Evolutionary conservation across 371 early-diverging fungal genomes (phyloP), one percentile per base, ranked within the genome.

Genomic region (Mucor racemosus): DNA sequence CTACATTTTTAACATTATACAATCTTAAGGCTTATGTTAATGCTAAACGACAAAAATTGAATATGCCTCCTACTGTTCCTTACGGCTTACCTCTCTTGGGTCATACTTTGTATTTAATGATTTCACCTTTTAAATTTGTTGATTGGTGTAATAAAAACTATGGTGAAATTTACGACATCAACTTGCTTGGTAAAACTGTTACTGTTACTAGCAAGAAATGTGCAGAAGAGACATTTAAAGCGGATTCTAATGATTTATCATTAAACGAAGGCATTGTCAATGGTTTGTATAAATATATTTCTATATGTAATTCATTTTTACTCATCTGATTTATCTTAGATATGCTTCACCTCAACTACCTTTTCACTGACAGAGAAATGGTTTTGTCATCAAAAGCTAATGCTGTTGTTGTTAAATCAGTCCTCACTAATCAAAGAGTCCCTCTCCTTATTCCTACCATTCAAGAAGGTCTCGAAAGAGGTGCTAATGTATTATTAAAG

Each of bases 61-160:
- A 70, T n/a, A 19, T 66, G 10, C 80, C 80, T 13, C 80, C 78
- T 14, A 70, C 62, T 15, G 76, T 76, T 13, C 70, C 71, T 42
- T 80, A 71, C 46, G 55, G 68, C 19, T 42, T 77, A 6, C 80
- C 80, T 14, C 15, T 80, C 0, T 1, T 78, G n/a, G 80, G 78
- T 11, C 80, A 80, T 44, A 66, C 74, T 7, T 57, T 76, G 8
- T 77, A 78, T 39, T 13, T 78, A 19, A 42, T 69, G 14, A 31
- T 55, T n/a, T 62, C 65, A 9, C 34, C 70, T 15, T 41, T 64
- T 13, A 62, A 68, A 19, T 80, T 80, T 60, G 26, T 78, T 3
- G 76, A 80, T 48, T 77, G 76, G 75, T 80, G 80, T 36, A 48
- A 50, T 10, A n/a, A 35, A 9, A 76, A 56, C 5, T 78, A 80